Conservation (phyloP, 495 filamentous ascomycete genomes). For the Barbatosphaeria neglecta region DNA sequence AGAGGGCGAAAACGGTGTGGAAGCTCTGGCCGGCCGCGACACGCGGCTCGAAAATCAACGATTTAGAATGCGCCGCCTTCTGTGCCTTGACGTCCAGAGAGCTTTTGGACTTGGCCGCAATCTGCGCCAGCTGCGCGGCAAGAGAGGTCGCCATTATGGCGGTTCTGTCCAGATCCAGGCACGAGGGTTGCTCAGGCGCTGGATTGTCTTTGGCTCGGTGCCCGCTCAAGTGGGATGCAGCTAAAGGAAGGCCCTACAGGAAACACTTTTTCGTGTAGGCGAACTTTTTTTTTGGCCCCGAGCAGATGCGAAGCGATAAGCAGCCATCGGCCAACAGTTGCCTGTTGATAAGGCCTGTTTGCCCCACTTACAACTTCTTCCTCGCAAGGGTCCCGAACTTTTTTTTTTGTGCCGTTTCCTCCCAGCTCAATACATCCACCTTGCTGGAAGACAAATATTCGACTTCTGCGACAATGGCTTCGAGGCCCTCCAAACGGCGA, state of each 20-base stretch:
- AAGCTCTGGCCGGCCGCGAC: conserved; percentile 78
- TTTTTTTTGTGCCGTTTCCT: background rate
- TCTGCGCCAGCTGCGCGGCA: conserved; percentile 67
- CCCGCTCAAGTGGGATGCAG: background rate
- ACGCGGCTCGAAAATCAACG: conserved; percentile 75
- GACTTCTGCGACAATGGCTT: conserved; percentile 17
- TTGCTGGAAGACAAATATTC: background rate
- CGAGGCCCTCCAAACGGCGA: conserved; percentile 30
- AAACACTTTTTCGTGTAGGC: too few species aligned
- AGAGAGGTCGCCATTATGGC: conserved; percentile 65
- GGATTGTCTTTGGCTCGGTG: background rate
- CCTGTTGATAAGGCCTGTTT: conserved; percentile 7
- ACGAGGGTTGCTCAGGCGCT: background rate
- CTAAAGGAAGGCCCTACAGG: background rate
- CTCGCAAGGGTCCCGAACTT: background rate
- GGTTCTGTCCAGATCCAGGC: conserved; percentile 31
- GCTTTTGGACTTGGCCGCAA: conserved; percentile 64
- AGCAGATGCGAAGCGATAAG: background rate
- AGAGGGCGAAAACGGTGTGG: conserved; percentile 75
- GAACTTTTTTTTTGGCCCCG: background rate
- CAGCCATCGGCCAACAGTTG: background rate
- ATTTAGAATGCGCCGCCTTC: conserved; percentile 78
- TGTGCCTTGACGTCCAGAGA: conserved; percentile 82
- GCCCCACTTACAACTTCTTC: conserved; percentile 8
- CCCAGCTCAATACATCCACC: background rate